phyloP scores from a whole-genome alignment of 1,284 basidiomycete genomes.

The Pseudozyma thailandica region DNA sequence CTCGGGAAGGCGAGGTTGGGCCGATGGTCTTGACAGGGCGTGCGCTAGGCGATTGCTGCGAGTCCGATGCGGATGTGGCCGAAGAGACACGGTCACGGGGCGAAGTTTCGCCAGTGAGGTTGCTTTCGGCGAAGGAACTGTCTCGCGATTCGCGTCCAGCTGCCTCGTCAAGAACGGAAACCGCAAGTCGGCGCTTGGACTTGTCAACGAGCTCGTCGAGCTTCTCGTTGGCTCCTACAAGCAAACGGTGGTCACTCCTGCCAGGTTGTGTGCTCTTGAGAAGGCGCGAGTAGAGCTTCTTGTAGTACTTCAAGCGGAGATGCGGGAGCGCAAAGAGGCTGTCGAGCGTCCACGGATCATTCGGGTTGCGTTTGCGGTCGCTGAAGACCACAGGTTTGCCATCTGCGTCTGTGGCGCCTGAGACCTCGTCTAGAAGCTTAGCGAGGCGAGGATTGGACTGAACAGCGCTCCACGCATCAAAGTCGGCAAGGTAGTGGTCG shows the following conservation, averaged over 20 bases:
- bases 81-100: slow-evolving; percentile 50
- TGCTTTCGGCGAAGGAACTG: slow-evolving; percentile 54
- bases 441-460: slow-evolving; percentile 79
- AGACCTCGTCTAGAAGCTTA: slow-evolving; percentile 78
- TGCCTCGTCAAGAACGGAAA: slow-evolving; percentile 50
- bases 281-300: slow-evolving; percentile 86
- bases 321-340: slow-evolving; percentile 86
- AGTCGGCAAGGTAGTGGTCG: slow-evolving; percentile 78
- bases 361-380: slow-evolving; percentile 49
- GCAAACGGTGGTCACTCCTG: slow-evolving; percentile 83
- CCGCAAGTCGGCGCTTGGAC: slow-evolving; percentile 68
- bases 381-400: slow-evolving; percentile 49
- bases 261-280: slow-evolving; percentile 89
- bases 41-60: slow-evolving; percentile 27
- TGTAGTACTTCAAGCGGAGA: slow-evolving; percentile 87
- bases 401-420: slow-evolving; percentile 66
- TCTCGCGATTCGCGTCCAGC: slow-evolving; percentile 41
- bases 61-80: slow-evolving; percentile 49
- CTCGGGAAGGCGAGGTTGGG: slow-evolving; percentile 13
- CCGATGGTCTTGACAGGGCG: slow-evolving; percentile 21
- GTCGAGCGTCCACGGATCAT: slow-evolving; percentile 81
- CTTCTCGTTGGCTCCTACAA: slow-evolving; percentile 82
- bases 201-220: slow-evolving; percentile 79
- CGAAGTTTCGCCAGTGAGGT: slow-evolving; percentile 38
- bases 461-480: slow-evolving; percentile 84